Conservation (phyloP, 176 grass and related monocot species). For the Aechmea fasciata region DNA sequence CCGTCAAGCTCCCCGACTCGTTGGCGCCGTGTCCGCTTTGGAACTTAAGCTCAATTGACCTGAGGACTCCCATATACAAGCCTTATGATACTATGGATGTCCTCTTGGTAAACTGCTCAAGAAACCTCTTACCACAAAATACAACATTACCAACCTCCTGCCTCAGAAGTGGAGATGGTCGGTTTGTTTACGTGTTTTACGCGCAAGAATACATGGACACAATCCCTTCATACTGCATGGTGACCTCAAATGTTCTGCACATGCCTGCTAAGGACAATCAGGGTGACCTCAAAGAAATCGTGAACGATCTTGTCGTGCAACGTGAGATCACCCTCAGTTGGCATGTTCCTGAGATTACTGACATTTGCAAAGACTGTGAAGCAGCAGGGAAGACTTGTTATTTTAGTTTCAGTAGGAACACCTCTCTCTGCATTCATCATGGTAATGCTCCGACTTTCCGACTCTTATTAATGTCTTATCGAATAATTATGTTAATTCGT, state of each 20-base stretch:
- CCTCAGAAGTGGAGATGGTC: background rate
- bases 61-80: constrained; percentile 22
- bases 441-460: constrained; percentile 12
- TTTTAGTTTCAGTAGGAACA: constrained; percentile 5
- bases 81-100: background rate
- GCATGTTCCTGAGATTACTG: constrained; percentile 13
- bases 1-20: background rate
- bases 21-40: constrained; percentile 27
- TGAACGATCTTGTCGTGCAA: constrained; percentile 9
- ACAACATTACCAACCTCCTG: too few relatives aligned
- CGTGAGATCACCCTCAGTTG: constrained; percentile 21
- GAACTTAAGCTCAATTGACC: constrained; percentile 13
- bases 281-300: background rate
- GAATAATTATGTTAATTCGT: background rate
- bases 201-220: background rate
- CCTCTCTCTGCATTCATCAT: constrained; percentile 28
- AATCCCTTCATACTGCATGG: constrained; percentile 28
- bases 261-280: constrained; percentile 3
- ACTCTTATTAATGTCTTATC: background rate
- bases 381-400: constrained; percentile 15
- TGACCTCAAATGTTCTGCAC: constrained; percentile 2
- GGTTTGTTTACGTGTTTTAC: constrained; percentile 16
- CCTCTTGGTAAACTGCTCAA: constrained; percentile 24
- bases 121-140: background rate
- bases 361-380: constrained; percentile 21